These are phyloP conservation scores for Gossypium bickii DNA, from an alignment of 345 rosid genomes.

Conservation along the genomic window DNA sequence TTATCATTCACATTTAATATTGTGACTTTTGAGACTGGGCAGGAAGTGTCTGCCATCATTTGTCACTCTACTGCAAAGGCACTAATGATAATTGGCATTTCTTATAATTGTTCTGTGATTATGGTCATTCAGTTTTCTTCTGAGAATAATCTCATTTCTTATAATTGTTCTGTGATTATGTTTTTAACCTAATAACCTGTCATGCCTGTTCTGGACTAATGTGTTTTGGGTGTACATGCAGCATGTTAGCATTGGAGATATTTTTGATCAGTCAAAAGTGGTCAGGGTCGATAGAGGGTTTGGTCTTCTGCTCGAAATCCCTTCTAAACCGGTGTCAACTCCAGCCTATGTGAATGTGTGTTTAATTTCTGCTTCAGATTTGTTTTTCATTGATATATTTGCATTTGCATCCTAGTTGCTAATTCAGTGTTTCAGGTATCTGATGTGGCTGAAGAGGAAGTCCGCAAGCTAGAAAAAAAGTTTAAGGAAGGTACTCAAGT, in stretches of 20 bases:
- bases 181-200: neutral
- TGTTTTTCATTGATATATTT: slow-evolving; percentile 5
- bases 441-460: slow-evolving; percentile 84
- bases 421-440: slow-evolving; percentile 48
- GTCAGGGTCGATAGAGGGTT: slow-evolving; percentile 74
- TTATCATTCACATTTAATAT: neutral
- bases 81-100: neutral
- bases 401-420: slow-evolving; percentile 13
- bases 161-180: neutral
- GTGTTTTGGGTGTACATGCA: slow-evolving; percentile 37
- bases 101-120: neutral
- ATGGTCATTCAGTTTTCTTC: neutral
- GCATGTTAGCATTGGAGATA: slow-evolving; percentile 68
- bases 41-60: neutral
- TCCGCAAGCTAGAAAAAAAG: slow-evolving; percentile 65
- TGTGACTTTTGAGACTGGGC: neutral
- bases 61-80: neutral
- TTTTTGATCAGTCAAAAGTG: slow-evolving; percentile 77
- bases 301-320: slow-evolving; percentile 89
- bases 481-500: slow-evolving; percentile 68
- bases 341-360: slow-evolving; percentile 87
- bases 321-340: slow-evolving; percentile 52
- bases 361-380: slow-evolving; percentile 13
- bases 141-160: neutral
- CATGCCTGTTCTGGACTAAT: neutral